Conservation (phyloP, 352 stramenopile genomes). For the Phytophthora meadii region DNA sequence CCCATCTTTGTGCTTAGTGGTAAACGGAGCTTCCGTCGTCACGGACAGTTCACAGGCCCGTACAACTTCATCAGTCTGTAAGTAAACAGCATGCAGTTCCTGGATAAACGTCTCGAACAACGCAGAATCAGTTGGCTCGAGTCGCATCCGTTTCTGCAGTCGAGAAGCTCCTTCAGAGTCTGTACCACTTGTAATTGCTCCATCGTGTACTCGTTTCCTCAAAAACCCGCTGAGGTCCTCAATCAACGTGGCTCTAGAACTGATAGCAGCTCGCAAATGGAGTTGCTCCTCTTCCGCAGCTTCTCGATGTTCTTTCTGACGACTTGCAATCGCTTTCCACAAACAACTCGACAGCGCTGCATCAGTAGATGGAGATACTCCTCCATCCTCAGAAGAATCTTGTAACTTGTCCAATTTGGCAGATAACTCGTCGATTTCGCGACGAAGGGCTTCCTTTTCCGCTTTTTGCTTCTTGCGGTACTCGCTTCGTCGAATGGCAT, state of each 20-base stretch:
- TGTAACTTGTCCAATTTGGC: slow-evolving; percentile 34
- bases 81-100: slow-evolving; percentile 35
- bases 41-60: slow-evolving; percentile 13
- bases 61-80: slow-evolving; percentile 25
- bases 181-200: neutral
- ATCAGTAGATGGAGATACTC: slow-evolving; percentile 19
- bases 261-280: slow-evolving; percentile 32
- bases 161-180: slow-evolving; percentile 14
- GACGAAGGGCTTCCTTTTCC: slow-evolving; percentile 41
- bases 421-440: slow-evolving; percentile 40
- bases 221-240: slow-evolving; percentile 32
- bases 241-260: slow-evolving; percentile 36
- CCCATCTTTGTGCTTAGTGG: slow-evolving; percentile 27
- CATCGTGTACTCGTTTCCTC: slow-evolving; percentile 28
- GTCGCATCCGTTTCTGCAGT: slow-evolving; percentile 28
- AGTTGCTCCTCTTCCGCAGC: slow-evolving; percentile 34
- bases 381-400: slow-evolving; percentile 2
- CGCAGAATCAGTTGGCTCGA: slow-evolving; percentile 35
- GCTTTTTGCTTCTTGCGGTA: slow-evolving; percentile 47
- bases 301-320: slow-evolving; percentile 31
- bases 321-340: slow-evolving; percentile 43
- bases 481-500: slow-evolving; percentile 37
- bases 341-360: slow-evolving; percentile 28
- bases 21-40: neutral
- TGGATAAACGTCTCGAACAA: slow-evolving; percentile 48